Base-by-base conservation (phyloP, 805 yeast species). In the Jamesozyma piceae region DNA sequence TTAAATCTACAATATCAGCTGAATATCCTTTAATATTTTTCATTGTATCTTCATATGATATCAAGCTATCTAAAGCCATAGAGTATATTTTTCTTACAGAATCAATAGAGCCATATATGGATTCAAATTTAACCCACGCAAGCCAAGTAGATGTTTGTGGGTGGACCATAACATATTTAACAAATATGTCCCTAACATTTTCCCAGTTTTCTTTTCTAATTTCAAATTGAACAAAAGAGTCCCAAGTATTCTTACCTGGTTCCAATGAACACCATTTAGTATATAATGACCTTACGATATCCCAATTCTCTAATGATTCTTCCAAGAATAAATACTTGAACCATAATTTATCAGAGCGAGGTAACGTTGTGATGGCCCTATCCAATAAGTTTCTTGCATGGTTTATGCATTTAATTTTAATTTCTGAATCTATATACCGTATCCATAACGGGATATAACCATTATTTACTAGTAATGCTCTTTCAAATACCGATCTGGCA, bases 361-460 rank as follows among this genome's bases (percentile, higher is more conserved):
- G 97, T 21, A 89, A 65, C 0, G 77, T 60, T 2, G 78, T 72
- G 0, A 83, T 78, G 0, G 87, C 94, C 35, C 97, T 66, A 41
- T 87, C 88, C 26, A 90, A 65, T 22, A 92, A 53, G 56, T 90
- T 89, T 50, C 95, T 67, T 0, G 97, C 97, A 64, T 89, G 97
- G 54, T 86, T 87, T 42, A 87, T 71, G 51, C 82, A 86, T 47
- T 77, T 74, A 31, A 73, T 69, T 47, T 79, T 74, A 35, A 89
- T 64, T 64, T 92, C 97, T 31, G 78, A 60, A 53, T 86, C 88
- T 10, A 85, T 74, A 60, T 92, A 90, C 18, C 85, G 72, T 3
- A 80, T 69, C 97, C 98, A 90, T 39, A 90, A 61, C 4, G 95
- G 88, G 2, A 89, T 78, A 57, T 81, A 78, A 24, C 79, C 75